Evolutionary conservation across 768 basidiomycete genomes (phyloP).

Genomic region (Pleurotus giganteus): DNA sequence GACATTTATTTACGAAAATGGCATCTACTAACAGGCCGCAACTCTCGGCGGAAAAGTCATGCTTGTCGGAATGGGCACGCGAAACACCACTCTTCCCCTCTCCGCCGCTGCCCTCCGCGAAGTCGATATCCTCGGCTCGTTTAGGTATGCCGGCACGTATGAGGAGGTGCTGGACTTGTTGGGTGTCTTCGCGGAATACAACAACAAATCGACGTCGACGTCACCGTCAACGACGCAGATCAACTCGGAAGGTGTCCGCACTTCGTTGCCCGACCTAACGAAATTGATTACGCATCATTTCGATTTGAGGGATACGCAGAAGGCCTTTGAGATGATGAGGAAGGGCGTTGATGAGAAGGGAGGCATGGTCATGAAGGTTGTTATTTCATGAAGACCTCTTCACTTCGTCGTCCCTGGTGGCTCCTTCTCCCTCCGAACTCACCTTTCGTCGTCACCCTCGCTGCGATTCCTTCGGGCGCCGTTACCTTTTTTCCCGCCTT

Average conservation of each 20-base stretch:
- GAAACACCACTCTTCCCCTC: slow-evolving; percentile 79
- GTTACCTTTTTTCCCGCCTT: too few relatives aligned
- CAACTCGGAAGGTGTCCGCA: neutral
- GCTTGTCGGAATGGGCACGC: slow-evolving; percentile 95
- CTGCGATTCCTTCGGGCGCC: too few relatives aligned
- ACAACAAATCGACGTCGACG: too few relatives aligned
- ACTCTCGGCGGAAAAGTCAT: slow-evolving; percentile 85
- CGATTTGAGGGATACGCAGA: slow-evolving; percentile 56
- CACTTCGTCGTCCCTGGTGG: too few relatives aligned
- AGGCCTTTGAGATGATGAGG: slow-evolving; percentile 81
- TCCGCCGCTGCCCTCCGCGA: slow-evolving; percentile 82
- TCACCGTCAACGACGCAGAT: neutral
- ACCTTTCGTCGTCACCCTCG: too few relatives aligned
- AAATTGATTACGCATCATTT: slow-evolving; percentile 83
- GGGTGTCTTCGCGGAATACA: neutral
- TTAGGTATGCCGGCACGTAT: slow-evolving; percentile 91
- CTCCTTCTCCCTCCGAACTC: too few relatives aligned
- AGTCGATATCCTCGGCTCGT: slow-evolving; percentile 90
- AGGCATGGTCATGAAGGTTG: slow-evolving; percentile 84
- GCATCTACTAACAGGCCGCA: slow-evolving; percentile 54
- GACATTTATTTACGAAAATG: neutral
- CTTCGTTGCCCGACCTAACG: neutral
- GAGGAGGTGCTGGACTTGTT: slow-evolving; percentile 73
- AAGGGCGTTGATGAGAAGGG: slow-evolving; percentile 78
- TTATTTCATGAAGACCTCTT: slow-evolving; percentile 48